Conservation (phyloP, 768 basidiomycete species). For the Termitomyces eurrhizus region DNA sequence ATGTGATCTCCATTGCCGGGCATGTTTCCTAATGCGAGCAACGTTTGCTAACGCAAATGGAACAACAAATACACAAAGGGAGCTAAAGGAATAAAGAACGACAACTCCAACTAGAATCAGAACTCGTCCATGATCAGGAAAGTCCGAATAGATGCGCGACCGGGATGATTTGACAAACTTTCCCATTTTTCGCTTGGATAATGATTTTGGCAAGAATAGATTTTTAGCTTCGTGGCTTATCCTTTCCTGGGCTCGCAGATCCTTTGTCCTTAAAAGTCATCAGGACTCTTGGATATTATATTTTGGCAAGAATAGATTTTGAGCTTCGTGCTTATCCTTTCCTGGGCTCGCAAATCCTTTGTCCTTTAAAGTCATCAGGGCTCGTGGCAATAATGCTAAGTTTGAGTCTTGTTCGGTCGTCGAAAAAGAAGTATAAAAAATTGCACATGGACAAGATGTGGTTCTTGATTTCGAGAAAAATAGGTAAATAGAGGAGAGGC, state of each 20-base stretch:
- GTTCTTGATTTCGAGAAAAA: not conserved
- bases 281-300: not conserved
- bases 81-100: not conserved
- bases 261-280: not conserved
- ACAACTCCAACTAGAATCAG: too few species aligned
- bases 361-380: not conserved
- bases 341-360: not conserved
- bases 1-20: constrained; percentile 15
- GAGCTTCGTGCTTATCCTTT: too few species aligned
- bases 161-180: too few species aligned
- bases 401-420: not conserved
- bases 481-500: too few species aligned
- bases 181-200: too few species aligned
- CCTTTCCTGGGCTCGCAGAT: not conserved
- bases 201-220: too few species aligned
- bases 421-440: not conserved
- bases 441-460: not conserved
- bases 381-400: not conserved
- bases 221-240: too few species aligned
- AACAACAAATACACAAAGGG: too few species aligned
- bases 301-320: too few species aligned
- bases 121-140: too few species aligned
- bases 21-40: constrained; percentile 13
- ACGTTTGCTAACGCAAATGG: constrained; percentile 6
- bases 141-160: too few species aligned